Percentiles rank a stretch among this genome's conserved stretches.
These are phyloP conservation scores for Geosmithia flava DNA, from an alignment of 2,329 filamentous ascomycete species.

Conservation along the genomic window DNA sequence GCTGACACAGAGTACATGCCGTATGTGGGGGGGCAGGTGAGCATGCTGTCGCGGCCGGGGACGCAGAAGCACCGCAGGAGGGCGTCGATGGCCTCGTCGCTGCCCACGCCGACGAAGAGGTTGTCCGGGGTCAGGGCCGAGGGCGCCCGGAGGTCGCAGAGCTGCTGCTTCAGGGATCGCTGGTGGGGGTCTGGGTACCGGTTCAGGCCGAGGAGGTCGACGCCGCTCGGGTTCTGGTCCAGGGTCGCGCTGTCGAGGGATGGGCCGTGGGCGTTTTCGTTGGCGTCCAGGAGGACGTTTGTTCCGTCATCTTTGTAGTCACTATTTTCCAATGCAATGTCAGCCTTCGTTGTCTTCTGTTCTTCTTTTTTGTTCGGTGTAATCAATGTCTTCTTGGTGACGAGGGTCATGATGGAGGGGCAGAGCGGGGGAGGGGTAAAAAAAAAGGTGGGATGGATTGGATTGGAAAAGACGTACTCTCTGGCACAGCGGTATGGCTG, in stretches of 20 bases:
- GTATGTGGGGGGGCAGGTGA: constrained; percentile 93
- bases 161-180: constrained; percentile 66
- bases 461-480: constrained; percentile 55
- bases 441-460: no score
- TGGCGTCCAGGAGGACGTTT: constrained; percentile 92
- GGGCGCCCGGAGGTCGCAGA: constrained; percentile 75
- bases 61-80: constrained; percentile 87
- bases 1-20: constrained; percentile 97
- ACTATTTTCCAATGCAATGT: no score
- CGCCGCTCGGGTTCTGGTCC: constrained; percentile 20
- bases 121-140: constrained; percentile 66
- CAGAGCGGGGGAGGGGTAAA: constrained; percentile 5
- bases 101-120: constrained; percentile 90
- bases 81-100: constrained; percentile 93
- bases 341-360: no score
- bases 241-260: constrained; percentile 40
- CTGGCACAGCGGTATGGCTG: constrained; percentile 71
- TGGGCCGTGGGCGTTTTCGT: constrained; percentile 93
- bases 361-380: no score
- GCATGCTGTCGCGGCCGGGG: constrained; percentile 76
- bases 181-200: constrained; percentile 97
- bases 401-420: no score
- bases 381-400: no score
- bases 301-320: constrained; percentile 98
- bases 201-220: constrained; percentile 63